Evolutionary conservation across 2,329 filamentous ascomycete species (phyloP), one percentile per base, ranked within the genome.

Genomic region (Didymella glomerata): DNA sequence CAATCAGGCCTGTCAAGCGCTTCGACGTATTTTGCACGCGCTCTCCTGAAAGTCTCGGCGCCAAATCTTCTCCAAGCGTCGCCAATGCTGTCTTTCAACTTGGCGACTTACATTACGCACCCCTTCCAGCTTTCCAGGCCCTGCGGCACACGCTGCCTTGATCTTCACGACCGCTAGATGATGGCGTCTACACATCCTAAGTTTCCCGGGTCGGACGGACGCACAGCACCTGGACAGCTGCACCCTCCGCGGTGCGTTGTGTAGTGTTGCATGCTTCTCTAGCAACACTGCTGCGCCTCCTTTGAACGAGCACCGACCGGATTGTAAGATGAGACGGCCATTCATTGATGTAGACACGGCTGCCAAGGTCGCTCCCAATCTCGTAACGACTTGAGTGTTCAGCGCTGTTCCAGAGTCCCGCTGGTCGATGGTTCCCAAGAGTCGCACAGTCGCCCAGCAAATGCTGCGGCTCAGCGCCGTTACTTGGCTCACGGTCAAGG

Each of bases 401-500:
- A 54, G 48, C 47, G 53, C 28, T 53, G 49, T 50, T 42, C 55
- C 46, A 38, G 48, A 55, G 20, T 49, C 13, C 40, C 48, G 47
- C 44, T 34, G 42, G 47, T 27, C 32, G 42, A 59, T 53, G 55
- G 46, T 34, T 60, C 55, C 63, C 63, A 65, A 65, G 63, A 62
- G 53, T 60, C 51, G 63, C 61, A 64, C 63, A 59, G 61, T 64
- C 49, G 63, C 63, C 61, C 57, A 65, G 63, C 46, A 48, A 46
- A 48, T 58, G 61, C 63, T 63, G 63, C 54, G 57, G 61, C 61
- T 59, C 57, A 54, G 54, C 57, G 63, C 63, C 55, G 60, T 60
- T 52, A 62, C 63, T 65, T 65, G 63, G 63, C 63, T 61, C 32
- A 34, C 24, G 42, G 50, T 48, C 54, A 64, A 65, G 58, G 58